phyloP scores from a whole-genome alignment of 805 yeast genomes.

The Wickerhamomyces queroliae region DNA sequence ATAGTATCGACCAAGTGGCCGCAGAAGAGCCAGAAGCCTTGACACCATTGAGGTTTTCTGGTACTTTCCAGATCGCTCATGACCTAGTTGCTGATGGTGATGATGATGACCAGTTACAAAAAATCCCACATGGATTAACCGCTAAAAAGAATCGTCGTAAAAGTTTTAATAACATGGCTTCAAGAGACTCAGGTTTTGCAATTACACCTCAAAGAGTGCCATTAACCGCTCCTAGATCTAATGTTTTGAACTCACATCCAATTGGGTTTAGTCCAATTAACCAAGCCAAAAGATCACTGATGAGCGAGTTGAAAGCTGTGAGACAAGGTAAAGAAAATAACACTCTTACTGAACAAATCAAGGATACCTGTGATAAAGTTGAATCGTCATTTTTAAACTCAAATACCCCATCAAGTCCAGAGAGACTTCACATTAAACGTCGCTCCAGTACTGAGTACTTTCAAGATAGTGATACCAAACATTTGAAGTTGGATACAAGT shows the following conservation, averaged over 20 bases:
- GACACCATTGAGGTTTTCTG: slow-evolving; percentile 17
- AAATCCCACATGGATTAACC: slow-evolving; percentile 42
- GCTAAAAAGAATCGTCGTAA: slow-evolving; percentile 24
- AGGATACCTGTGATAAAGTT: not conserved
- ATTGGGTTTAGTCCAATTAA: slow-evolving; percentile 5
- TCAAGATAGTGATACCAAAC: not conserved
- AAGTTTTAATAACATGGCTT: slow-evolving; percentile 12
- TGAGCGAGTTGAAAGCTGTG: slow-evolving; percentile 2
- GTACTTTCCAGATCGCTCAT: slow-evolving; percentile 14
- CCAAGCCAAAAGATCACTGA: slow-evolving; percentile 18
- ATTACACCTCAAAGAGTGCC: slow-evolving; percentile 21
- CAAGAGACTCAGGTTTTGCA: slow-evolving; percentile 1
- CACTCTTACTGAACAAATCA: not conserved
- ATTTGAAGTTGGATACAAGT: not conserved
- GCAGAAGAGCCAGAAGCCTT: slow-evolving; percentile 9
- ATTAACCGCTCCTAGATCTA: slow-evolving; percentile 26
- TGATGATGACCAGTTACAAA: slow-evolving; percentile 16
- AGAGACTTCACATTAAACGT: slow-evolving; percentile 11
- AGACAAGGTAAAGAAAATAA: slow-evolving; percentile 3
- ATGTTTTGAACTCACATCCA: slow-evolving; percentile 20
- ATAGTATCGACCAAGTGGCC: slow-evolving; percentile 5
- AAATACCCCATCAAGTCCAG: slow-evolving; percentile 1
- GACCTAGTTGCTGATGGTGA: too few species aligned
- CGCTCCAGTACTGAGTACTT: slow-evolving; percentile 24
- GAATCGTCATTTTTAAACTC: not conserved